Evolutionary conservation across 257 asterid species (phyloP), one percentile per base, ranked within the genome.

Genomic region (Ilex asprella): DNA sequence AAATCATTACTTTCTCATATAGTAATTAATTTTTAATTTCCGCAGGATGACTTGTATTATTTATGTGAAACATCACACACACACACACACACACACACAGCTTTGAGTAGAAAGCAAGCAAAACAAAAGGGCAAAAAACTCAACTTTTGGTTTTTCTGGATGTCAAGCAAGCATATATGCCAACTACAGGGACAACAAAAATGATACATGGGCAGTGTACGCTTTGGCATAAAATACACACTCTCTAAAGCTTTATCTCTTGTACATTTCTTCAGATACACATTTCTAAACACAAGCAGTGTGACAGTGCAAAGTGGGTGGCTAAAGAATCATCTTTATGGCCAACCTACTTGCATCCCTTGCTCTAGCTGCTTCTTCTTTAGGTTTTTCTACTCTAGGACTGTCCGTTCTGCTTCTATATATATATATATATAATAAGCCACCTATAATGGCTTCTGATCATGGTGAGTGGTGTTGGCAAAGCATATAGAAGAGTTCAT

Each of bases 101-200:
- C 70, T 80, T 87, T 83, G 95, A 89, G 96, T 85, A 75, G 83
- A 85, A 87, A 91, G 89, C 75, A 91, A 90, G 96, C 86, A 79
- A 90, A 79, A 69, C 74, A 79, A 64, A 67, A 62, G 41, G 31
- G 30, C 55, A 2, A 75, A 74, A 76, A 74, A 67, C 68, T 21
- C 56, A 1, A 60, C 61, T 67, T 76, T 71, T 69, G 64, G 39
- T 62, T 61, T 66, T 85, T 73, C 70, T 65, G 54, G 54, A 72
- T 77, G 84, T 56, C 76, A 91, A 85, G 90, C 84, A 90, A 87
- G 97, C 90, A 90, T 76, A 81, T 81, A 82, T 85, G 73, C 92
- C 75, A 62, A 21, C 64, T 46, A 35, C 41, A 35, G 41, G 8
- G 41, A 3, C 41, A 8, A 35, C 41, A 35, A 1, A 35, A 16